Base-by-base conservation (phyloP, 2,329 filamentous ascomycete genomes). In the Chrysoporthe cubensis region DNA sequence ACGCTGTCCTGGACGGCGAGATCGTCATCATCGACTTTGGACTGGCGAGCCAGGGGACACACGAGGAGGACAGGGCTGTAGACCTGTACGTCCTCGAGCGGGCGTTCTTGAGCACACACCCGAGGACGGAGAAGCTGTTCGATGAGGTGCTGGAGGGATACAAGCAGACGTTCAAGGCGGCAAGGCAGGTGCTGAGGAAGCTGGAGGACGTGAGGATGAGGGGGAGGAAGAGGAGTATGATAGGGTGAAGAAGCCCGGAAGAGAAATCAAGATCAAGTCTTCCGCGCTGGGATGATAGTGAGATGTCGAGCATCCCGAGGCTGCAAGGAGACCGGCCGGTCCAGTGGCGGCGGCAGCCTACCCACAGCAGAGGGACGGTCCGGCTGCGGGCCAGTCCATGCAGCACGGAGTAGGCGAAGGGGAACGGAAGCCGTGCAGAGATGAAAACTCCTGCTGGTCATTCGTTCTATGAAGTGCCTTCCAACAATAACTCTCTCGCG, bases 1-100 rank as follows among this genome's bases (percentile, higher is more conserved):
- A 71, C 13, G 73, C 70, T 26, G 68, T 74, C 1, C 74, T 90
- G 66, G 84, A 87, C 1, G 94, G 93, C 2, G 91, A 96, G 64
- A 87, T 99, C 67, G 89, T 97, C 32, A 83, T 98, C 48, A 98
- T 98, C 77, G 96, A 99, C 80, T 96, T 99, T 76, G 96, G 96
- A 0, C 87, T 99, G 26, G 94, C 94, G 16, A 90, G 87, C 73
- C 91, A 95, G 79, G 92, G 90, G 70, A 81, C 88, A 21, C 89
- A 92, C 71, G 95, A 97, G 66, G 96, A 99, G 80, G 96, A 99
- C 77, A 87, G 94, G 66, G 96, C 96, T 0, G 96, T 99, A 50
- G 96, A 99, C 82, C 80, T 99, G 65, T 99, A 99, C 78, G 96
- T 99, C 13, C 83, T 99, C 59, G 96, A 99, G 80, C 85, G 96